phyloP scores from a whole-genome alignment of 352 stramenopile genomes.

The Pythium phragmitis region DNA sequence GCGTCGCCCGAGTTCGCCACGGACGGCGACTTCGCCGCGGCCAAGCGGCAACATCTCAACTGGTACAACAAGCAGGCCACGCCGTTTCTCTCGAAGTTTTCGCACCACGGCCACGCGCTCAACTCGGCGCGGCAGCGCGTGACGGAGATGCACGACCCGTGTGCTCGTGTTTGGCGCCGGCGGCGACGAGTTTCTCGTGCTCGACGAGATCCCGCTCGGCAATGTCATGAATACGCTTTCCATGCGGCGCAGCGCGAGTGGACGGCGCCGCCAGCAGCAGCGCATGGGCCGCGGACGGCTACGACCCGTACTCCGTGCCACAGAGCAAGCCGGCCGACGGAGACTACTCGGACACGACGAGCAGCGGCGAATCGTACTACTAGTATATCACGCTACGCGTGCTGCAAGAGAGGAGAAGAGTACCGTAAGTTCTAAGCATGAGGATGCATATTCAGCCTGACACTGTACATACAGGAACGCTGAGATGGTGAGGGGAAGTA shows the following conservation, averaged over 20 bases:
- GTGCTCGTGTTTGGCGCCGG: not conserved
- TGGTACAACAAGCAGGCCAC: not conserved
- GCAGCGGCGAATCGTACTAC: slow-evolving; percentile 3
- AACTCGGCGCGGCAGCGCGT: not conserved
- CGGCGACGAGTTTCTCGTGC: not conserved
- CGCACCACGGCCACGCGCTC: not conserved
- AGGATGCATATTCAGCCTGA: not conserved
- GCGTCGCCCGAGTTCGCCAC: not conserved
- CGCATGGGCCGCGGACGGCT: not conserved
- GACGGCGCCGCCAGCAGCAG: not conserved
- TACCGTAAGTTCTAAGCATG: no score
- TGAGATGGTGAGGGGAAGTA: no score
- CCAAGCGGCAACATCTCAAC: not conserved
- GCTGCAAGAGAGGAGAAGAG: no score
- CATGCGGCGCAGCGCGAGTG: not conserved
- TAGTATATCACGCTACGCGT: not conserved
- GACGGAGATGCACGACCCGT: not conserved
- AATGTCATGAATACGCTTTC: not conserved
- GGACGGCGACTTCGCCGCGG: not conserved
- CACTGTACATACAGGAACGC: no score
- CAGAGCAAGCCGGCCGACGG: not conserved
- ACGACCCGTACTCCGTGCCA: not conserved
- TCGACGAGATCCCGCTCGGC: slow-evolving; percentile 3
- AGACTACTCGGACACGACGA: not conserved
- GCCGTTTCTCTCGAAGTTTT: not conserved